Conservation (phyloP, 2,329 filamentous ascomycete species). For the Capronia americana region DNA sequence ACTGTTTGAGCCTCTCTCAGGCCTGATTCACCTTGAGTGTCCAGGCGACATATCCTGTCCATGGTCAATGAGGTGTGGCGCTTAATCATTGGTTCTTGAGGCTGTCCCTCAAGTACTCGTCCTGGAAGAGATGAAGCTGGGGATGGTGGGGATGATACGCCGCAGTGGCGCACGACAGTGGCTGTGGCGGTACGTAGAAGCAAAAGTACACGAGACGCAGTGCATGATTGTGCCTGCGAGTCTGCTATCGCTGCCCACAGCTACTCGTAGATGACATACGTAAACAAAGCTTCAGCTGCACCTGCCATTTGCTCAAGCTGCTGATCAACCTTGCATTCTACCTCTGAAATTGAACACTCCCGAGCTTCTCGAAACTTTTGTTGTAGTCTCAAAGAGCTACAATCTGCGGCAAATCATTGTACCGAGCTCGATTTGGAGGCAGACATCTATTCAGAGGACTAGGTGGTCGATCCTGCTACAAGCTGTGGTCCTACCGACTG, state of each 20-base stretch:
- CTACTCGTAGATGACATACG: background rate
- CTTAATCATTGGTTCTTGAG: background rate
- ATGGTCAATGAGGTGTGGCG: background rate
- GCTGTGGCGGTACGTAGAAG: background rate
- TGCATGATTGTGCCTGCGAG: background rate
- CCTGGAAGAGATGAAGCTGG: background rate
- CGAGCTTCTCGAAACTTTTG: background rate
- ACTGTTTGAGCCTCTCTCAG: background rate
- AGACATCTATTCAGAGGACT: conserved; percentile 1
- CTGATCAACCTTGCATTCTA: conserved; percentile 3
- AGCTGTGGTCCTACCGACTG: background rate
- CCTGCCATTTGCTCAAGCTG: conserved; percentile 3
- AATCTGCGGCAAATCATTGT: conserved; percentile 24
- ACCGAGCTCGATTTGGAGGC: conserved; percentile 8
- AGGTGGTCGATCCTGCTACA: conserved; percentile 1
- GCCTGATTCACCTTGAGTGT: background rate
- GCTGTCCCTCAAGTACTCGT: background rate
- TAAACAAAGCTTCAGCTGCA: conserved; percentile 6
- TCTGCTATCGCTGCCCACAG: background rate
- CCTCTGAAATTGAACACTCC: background rate
- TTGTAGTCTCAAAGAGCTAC: conserved; percentile 7
- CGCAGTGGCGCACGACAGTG: background rate
- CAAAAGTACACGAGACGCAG: background rate
- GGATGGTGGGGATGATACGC: background rate
- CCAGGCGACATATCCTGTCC: background rate